phyloP scores from a whole-genome alignment of 495 filamentous ascomycete genomes.

The Parachaetomium inaequale region DNA sequence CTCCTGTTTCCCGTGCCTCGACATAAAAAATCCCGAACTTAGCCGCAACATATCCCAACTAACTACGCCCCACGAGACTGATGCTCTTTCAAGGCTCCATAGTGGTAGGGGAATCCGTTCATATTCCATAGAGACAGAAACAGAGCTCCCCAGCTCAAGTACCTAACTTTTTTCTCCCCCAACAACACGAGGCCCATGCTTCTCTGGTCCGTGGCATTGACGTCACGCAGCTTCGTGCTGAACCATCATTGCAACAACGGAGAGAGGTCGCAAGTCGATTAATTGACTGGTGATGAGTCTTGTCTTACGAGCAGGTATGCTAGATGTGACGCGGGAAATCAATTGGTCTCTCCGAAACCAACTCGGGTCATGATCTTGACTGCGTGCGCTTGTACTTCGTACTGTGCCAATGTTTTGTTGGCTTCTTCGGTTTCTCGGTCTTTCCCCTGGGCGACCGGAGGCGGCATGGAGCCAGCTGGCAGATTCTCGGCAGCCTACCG shows the following conservation, averaged over 20 bases:
- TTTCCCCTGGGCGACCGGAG: neutral
- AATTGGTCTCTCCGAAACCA: neutral
- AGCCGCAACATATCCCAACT: neutral
- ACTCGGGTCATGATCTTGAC: neutral
- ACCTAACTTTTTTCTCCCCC: neutral
- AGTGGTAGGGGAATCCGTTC: no score
- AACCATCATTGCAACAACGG: neutral
- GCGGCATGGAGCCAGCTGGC: neutral
- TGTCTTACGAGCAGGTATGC: neutral
- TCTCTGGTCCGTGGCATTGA: neutral
- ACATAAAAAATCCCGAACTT: neutral
- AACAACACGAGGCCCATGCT: slow-evolving; percentile 3
- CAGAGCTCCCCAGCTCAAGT: no score
- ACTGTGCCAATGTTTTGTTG: neutral
- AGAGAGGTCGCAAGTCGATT: neutral
- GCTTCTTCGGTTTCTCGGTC: neutral
- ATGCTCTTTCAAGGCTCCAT: no score
- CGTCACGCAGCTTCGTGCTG: neutral
- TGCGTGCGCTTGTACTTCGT: neutral
- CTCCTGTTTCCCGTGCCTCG: neutral
- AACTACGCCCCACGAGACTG: neutral
- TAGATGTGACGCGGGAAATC: neutral
- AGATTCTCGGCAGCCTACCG: neutral
- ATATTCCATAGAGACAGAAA: neutral
- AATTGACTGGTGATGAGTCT: neutral